Evolutionary conservation across 2,329 filamentous ascomycete genomes (phyloP), one percentile per base, ranked within the genome.

Genomic region (Didymella glomerata): DNA sequence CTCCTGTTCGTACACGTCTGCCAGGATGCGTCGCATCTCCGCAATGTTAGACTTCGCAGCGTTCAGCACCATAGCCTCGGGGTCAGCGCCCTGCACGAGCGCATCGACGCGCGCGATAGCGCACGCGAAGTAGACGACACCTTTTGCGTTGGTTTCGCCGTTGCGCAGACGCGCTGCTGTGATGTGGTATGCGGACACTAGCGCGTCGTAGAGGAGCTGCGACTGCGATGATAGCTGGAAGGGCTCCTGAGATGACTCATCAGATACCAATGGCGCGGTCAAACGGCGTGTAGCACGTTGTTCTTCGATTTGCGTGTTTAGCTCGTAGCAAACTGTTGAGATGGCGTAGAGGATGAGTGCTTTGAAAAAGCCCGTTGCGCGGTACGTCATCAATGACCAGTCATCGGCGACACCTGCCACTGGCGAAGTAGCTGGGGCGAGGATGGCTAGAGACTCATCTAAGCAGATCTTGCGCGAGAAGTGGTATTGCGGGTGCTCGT

Each of bases 401-500:
- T 74, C 69, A 44, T 73, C 72, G 38, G 61, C 46, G 44, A 63
- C 57, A 20, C 40, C 58, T 8, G 58, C 30, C 7, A 41, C 3
- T 1, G 42, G 40, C 18, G 54, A 34, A 2, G 61, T 59, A 4
- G 64, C 64, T 10, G 68, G 69, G 1, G 63, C 56, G n/a, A 62
- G 60, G 38, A 74, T 63, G 0, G 60, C 47, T 10, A 73, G 30
- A 0, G 70, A 70, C 0, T 60, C 62, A 13, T 86, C 83, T 2
- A 84, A 60, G 60, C 78, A 81, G 8, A 79, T 71, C 58, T 82
- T 84, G 32, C 79, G 76, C 0, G 83, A 85, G 71, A 80, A 84
- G 61, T 83, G 78, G 64, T 80, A 86, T 4, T 79, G 57, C 0
- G 81, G 83, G 48, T 84, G 79, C 1, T 66, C 62, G 5, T 70